Percentiles rank a stretch among this genome's conserved stretches.
These are phyloP conservation scores for Eudorina sp. DNA, from an alignment of 139 green algal genomes.

Conservation along the genomic window DNA sequence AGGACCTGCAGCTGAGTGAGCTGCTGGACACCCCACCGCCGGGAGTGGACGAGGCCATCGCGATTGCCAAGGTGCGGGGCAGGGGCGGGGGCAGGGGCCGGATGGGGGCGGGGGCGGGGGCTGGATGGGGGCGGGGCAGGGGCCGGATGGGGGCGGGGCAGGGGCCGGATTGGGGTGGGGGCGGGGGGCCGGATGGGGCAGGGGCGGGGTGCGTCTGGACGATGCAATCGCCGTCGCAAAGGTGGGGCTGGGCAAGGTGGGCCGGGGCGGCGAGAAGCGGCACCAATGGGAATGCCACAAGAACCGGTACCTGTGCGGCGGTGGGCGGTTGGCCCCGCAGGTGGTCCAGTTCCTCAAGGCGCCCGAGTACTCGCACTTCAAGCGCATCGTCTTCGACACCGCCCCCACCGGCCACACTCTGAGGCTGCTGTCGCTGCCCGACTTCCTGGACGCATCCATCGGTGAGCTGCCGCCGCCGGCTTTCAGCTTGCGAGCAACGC, in stretches of 20 bases:
- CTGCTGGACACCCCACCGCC: constrained; percentile 97
- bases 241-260: constrained; percentile 53
- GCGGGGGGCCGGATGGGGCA: too few species aligned
- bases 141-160: too few species aligned
- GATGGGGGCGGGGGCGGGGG: not conserved
- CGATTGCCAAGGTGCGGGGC: constrained; percentile 89
- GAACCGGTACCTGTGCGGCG: too few species aligned
- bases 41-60: constrained; percentile 94
- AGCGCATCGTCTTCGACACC: constrained; percentile 98
- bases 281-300: too few species aligned
- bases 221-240: constrained; percentile 96
- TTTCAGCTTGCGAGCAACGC: too few species aligned
- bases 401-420: constrained; percentile 98
- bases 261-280: too few species aligned
- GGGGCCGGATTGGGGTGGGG: too few species aligned
- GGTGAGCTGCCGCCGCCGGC: constrained; percentile 71
- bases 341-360: constrained; percentile 91
- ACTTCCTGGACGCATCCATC: constrained; percentile 95
- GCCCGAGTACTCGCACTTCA: constrained; percentile 90
- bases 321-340: too few species aligned
- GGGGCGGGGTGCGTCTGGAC: too few species aligned
- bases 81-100: not conserved
- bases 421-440: constrained; percentile 94
- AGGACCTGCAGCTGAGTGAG: constrained; percentile 89
- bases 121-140: too few species aligned